Evolutionary conservation across 2,329 filamentous ascomycete species (phyloP).

Genomic region (Trichoderma cornu-damae): DNA sequence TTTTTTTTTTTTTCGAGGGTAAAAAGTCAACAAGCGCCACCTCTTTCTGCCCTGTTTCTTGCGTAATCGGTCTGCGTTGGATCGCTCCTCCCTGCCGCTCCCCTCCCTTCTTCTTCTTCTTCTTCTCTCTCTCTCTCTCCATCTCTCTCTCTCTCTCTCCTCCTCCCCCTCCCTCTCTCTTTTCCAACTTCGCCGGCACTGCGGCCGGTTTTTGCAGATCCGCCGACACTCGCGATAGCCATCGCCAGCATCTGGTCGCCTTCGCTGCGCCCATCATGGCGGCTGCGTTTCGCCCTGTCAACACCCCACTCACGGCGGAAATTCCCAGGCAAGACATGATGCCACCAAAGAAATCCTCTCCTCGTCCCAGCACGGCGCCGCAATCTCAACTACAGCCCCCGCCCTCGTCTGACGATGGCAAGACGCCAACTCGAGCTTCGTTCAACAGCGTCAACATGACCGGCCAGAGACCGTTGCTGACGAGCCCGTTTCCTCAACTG

Average conservation of each 20-base stretch:
- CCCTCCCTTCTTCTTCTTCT: conserved; percentile 13
- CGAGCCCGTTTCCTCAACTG: conserved; percentile 47
- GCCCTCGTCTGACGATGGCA: conserved; percentile 40
- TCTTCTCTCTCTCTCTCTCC: conserved; percentile 13
- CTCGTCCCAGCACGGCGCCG: conserved; percentile 35
- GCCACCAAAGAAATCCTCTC: conserved; percentile 34
- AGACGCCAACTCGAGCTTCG: conserved; percentile 59
- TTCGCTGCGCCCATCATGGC: conserved; percentile 37
- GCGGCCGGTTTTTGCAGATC: neutral
- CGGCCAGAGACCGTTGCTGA: conserved; percentile 51
- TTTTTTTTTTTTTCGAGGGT: too few relatives aligned
- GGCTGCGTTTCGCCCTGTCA: conserved; percentile 46
- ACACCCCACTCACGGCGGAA: conserved; percentile 36
- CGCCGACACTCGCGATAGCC: conserved; percentile 1
- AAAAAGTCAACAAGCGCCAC: conserved; percentile 15
- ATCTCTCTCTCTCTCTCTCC: conserved; percentile 15
- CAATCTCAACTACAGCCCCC: conserved; percentile 27
- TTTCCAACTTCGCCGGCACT: conserved; percentile 11
- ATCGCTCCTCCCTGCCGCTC: too few relatives aligned
- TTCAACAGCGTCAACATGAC: conserved; percentile 40
- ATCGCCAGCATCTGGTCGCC: conserved; percentile 14
- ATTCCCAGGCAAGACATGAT: conserved; percentile 34
- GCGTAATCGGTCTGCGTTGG: conserved; percentile 19
- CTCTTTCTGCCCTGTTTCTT: conserved; percentile 15
- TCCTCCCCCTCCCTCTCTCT: conserved; percentile 11